Percentiles rank a stretch among this genome's conserved stretches.
These are phyloP conservation scores for Lipomyces yarrowii DNA, from an alignment of 1,139 yeast genomes.

Conservation along the genomic window DNA sequence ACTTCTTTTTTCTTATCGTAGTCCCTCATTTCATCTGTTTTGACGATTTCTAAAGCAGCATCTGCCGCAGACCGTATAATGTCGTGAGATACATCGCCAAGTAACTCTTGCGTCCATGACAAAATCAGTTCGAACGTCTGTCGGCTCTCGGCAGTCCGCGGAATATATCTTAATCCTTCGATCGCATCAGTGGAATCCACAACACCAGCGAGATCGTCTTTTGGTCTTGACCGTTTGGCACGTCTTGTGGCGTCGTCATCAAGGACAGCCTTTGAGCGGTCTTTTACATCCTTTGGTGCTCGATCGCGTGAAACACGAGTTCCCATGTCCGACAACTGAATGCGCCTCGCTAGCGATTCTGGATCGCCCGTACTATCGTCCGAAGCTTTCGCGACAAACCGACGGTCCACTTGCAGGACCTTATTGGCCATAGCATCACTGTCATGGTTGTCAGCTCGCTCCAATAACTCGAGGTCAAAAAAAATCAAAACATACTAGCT, in stretches of 20 bases:
- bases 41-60: conserved; percentile 60
- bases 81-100: conserved; percentile 64
- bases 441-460: background rate
- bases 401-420: conserved; percentile 62
- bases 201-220: conserved; percentile 26
- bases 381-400: conserved; percentile 49
- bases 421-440: conserved; percentile 67
- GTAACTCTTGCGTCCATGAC: conserved; percentile 51
- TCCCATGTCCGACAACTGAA: conserved; percentile 73
- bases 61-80: conserved; percentile 63
- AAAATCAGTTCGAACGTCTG: conserved; percentile 52
- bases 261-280: conserved; percentile 26
- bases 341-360: conserved; percentile 66
- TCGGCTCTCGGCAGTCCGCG: conserved; percentile 53
- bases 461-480: background rate
- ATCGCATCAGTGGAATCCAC: conserved; percentile 44
- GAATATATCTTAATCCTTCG: conserved; percentile 54
- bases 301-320: conserved; percentile 45
- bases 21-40: conserved; percentile 52
- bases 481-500: conserved; percentile 36
- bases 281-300: conserved; percentile 23
- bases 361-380: conserved; percentile 64
- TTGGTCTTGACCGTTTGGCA: conserved; percentile 5
- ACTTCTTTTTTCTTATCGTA: conserved; percentile 46
- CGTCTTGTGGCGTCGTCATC: conserved; percentile 12